Base-by-base conservation (phyloP, 73 alveolate genomes). In the Paramecium octaurelia region DNA sequence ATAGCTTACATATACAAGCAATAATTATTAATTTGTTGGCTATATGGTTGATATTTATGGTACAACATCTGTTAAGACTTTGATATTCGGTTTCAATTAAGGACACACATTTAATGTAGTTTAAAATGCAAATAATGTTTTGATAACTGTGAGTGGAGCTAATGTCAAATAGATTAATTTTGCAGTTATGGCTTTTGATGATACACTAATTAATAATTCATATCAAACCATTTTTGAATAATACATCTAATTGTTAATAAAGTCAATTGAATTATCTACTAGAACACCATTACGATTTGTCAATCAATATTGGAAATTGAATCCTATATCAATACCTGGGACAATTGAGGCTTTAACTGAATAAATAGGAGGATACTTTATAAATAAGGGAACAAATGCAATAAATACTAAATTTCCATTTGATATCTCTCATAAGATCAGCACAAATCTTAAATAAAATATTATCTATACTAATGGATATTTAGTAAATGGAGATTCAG, bases 1-100 rank as follows among this genome's bases (percentile, higher is more conserved):
- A 29, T 10, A 27, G 3, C 46, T 64, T 1, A 64, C 84, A 9
- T 64, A 64, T 64, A 11, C 44, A 8, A 64, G 48, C 12, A 29
- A 5, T 64, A 10, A 29, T 34, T 43, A 44, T 10, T 0, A 27
- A 64, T 64, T 64, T 64, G 23, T 34, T 8, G 84, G 84, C 4
- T 64, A 29, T 14, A 11, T 64, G 42, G 84, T 64, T 29, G 84
- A 64, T 34, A 10, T 64, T 1, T 64, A 64, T 34, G 84, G 84
- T 29, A 64, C 84, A 64, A 64, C 84, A 64, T 64, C 84, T 20
- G 84, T 64, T 64, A 64, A 64, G 18, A 64, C 84, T 16, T 64
- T 64, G 44, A 64, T 64, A 1, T 64, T 64, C 9, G 6, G 48
- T 29, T 34, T 1, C n/a, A 64, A 34, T 2, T 64, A 27, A 64